A percentile compares a stretch with the other conserved stretches of the same genome.
Conservation (phyloP, 495 filamentous ascomycete genomes). For the Ramalina peruviana region DNA sequence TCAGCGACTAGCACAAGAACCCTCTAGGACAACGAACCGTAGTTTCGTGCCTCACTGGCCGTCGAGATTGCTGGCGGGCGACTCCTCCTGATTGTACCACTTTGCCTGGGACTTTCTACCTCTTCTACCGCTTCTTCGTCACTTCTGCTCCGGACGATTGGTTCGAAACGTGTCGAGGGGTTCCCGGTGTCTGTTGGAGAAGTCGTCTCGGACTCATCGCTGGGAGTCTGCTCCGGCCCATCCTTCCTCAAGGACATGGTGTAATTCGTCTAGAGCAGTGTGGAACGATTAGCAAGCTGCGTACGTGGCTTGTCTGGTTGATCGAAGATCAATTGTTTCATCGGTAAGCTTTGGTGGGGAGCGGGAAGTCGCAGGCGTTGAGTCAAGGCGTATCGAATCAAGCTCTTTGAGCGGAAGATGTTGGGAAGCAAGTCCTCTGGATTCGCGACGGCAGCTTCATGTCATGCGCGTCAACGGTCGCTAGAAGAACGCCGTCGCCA, state of each 20-base stretch:
- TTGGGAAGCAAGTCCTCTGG: too few relatives aligned
- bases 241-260: constrained; percentile 9
- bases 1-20: neutral
- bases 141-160: constrained; percentile 15
- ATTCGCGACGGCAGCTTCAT: too few relatives aligned
- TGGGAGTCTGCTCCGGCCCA: neutral
- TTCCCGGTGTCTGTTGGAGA: constrained; percentile 19
- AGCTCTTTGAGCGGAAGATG: neutral
- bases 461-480: too few relatives aligned
- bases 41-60: neutral
- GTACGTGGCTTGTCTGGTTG: too few relatives aligned
- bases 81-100: constrained; percentile 13
- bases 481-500: neutral
- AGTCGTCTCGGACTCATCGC: constrained; percentile 12
- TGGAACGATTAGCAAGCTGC: neutral
- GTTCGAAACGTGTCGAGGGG: constrained; percentile 18
- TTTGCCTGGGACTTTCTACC: neutral
- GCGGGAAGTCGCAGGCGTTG: neutral
- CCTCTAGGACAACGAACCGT: constrained; percentile 4
- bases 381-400: neutral
- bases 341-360: neutral
- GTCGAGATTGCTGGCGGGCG: constrained; percentile 14
- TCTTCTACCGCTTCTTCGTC: constrained; percentile 6
- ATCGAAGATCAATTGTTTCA: neutral
- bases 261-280: neutral